Evolutionary conservation across 2,329 filamentous ascomycete species (phyloP).

Genomic region (Drechslera avenae): DNA sequence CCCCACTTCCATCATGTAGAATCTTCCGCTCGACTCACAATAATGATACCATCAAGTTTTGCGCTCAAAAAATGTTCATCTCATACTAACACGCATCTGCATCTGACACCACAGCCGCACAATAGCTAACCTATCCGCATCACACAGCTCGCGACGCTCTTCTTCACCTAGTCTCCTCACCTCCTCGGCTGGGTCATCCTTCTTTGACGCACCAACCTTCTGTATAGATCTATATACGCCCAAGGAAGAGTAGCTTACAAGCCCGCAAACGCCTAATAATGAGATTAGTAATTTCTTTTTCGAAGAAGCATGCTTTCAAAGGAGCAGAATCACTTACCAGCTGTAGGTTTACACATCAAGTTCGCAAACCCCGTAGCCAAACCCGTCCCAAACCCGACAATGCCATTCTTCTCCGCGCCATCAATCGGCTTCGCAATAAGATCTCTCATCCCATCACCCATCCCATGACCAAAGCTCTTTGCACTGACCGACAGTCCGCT

Average conservation of each 20-base stretch:
- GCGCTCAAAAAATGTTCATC: background rate
- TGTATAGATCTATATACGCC: slow-evolving; percentile 63
- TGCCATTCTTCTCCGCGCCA: slow-evolving; percentile 67
- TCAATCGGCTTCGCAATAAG: slow-evolving; percentile 76
- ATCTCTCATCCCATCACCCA: slow-evolving; percentile 79
- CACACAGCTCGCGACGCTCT: slow-evolving; percentile 23
- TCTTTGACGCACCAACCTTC: slow-evolving; percentile 18
- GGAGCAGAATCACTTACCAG: slow-evolving; percentile 58
- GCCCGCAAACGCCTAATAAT: slow-evolving; percentile 57
- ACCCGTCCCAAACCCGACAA: slow-evolving; percentile 72
- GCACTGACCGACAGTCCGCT: slow-evolving; percentile 76
- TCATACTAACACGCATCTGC: slow-evolving; percentile 23
- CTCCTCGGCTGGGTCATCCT: slow-evolving; percentile 16
- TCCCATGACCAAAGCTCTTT: slow-evolving; percentile 74
- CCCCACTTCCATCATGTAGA: background rate
- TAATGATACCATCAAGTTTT: background rate
- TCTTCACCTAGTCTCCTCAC: slow-evolving; percentile 22
- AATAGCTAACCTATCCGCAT: slow-evolving; percentile 24
- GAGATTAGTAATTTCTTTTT: too few relatives aligned
- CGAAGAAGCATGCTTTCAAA: background rate
- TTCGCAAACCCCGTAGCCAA: slow-evolving; percentile 77
- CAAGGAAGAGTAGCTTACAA: slow-evolving; percentile 65
- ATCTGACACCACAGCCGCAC: slow-evolving; percentile 32
- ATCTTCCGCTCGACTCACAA: too few relatives aligned
- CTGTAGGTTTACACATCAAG: slow-evolving; percentile 65